Percentiles rank a stretch among this genome's conserved stretches.
phyloP scores from a whole-genome alignment of 2,329 filamentous ascomycete genomes.

The Ophiocordyceps robertsii region DNA sequence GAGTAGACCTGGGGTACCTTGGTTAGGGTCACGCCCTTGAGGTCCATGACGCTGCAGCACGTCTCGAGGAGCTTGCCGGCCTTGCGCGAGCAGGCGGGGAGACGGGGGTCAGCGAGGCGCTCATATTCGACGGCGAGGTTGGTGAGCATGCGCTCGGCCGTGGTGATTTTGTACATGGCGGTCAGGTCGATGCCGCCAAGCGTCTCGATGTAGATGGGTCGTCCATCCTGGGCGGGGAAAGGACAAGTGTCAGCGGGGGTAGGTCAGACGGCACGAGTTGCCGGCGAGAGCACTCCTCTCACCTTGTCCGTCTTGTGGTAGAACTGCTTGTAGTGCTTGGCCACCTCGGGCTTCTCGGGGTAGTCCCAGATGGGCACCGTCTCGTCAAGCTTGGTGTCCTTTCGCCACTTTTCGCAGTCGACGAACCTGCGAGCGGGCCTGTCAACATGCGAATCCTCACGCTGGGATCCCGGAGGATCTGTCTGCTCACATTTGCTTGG shows the following conservation, averaged over 20 bases:
- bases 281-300: slow-evolving; percentile 2
- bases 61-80: slow-evolving; percentile 83
- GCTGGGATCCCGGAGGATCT: not conserved
- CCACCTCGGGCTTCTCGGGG: slow-evolving; percentile 69
- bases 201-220: slow-evolving; percentile 94
- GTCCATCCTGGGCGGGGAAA: slow-evolving; percentile 56
- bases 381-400: slow-evolving; percentile 72
- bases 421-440: slow-evolving; percentile 54
- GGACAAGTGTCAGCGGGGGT: not conserved
- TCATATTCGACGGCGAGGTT: slow-evolving; percentile 98
- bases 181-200: slow-evolving; percentile 84
- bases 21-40: slow-evolving; percentile 80
- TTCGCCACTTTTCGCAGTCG: slow-evolving; percentile 83
- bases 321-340: slow-evolving; percentile 93
- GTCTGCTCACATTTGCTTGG: slow-evolving; percentile 74
- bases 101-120: slow-evolving; percentile 80
- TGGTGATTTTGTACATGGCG: slow-evolving; percentile 87
- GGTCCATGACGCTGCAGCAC: slow-evolving; percentile 95
- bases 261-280: not conserved
- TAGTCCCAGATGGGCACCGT: slow-evolving; percentile 74
- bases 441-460: slow-evolving; percentile 6
- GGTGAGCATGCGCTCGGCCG: slow-evolving; percentile 82
- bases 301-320: slow-evolving; percentile 95
- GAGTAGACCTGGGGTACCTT: slow-evolving; percentile 75
- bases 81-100: slow-evolving; percentile 93